phyloP scores from a whole-genome alignment of 75 land plant species.

The Pseudotsuga menziesii region DNA sequence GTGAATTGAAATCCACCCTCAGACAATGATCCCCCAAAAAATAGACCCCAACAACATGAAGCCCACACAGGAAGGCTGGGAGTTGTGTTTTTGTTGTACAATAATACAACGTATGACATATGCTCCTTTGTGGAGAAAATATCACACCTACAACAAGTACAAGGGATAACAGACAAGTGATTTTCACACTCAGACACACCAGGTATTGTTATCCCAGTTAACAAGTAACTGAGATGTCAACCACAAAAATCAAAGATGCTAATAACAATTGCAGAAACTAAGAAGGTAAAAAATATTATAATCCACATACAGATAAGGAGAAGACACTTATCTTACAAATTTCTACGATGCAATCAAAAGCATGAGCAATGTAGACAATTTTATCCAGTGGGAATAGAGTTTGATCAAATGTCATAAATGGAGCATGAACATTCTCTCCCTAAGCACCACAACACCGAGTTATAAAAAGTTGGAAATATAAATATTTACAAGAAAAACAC shows the following conservation, averaged over 20 bases:
- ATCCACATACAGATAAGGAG: not conserved
- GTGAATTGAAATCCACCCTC: slow-evolving; percentile 15
- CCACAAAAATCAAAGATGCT: not conserved
- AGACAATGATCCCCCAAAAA: slow-evolving; percentile 23
- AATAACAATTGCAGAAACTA: slow-evolving; percentile 7
- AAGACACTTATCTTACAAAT: not conserved
- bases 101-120: slow-evolving; percentile 93
- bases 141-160: slow-evolving; percentile 97
- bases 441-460: slow-evolving; percentile 7
- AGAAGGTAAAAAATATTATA: not conserved
- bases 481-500: too few relatives aligned
- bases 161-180: slow-evolving; percentile 16
- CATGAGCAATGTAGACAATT: not conserved
- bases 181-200: slow-evolving; percentile 1
- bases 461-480: not conserved
- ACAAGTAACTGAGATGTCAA: slow-evolving; percentile 5
- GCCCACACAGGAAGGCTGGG: slow-evolving; percentile 30
- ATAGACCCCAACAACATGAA: slow-evolving; percentile 25
- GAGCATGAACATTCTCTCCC: slow-evolving; percentile 85
- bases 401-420: slow-evolving; percentile 75
- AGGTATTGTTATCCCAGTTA: not conserved
- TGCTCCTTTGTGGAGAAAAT: slow-evolving; percentile 99
- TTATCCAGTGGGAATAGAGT: slow-evolving; percentile 86
- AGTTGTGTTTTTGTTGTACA: slow-evolving; percentile 21
- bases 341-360: not conserved